Evolutionary conservation across 441 rosid species (phyloP), one percentile per base, ranked within the genome.

Genomic region (Breynia disticha): DNA sequence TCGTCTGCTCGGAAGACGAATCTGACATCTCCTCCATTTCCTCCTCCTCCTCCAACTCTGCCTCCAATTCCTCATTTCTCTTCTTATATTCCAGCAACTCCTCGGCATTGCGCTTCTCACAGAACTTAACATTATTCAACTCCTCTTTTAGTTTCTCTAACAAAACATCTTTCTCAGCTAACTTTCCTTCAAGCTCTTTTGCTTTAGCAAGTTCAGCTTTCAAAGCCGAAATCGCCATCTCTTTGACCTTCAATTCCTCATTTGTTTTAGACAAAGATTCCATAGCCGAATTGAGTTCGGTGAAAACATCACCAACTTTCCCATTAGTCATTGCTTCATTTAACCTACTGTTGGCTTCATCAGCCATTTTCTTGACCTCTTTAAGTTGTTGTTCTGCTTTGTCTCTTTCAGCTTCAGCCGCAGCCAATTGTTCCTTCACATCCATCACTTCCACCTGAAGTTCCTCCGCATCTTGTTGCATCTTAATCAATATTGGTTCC

Each of bases 231-330:
- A 77, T 61, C 0, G 63, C 69, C 45, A 19, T 54, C 32, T 84
- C 81, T 65, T 77, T 81, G 41, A 18, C 53, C 64, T 66, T 71
- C 59, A 83, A 44, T 35, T 72, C 79, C 45, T 71, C 57, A 12
- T 51, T 67, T 8, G 81, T 59, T 57, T 47, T 65, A 0, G 66
- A 44, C 35, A 81, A 67, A 4, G 76, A 64, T 50, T 69, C 72
- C 42, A 56, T 77, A 19, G 71, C 65, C 10, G 66, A 52, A 20
- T 56, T 65, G 10, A 87, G 69, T 71, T 87, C 89, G 6, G 83
- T 62, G 37, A 72, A 67, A 12, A 71, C 53, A 62, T 76, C 88
- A 0, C 80, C 76, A 54, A 77, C 82, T 59, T 79, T 81, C 18
- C 59, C 76, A 11, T 57, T 62, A 19, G 70, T 49, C 63, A 55